phyloP scores from a whole-genome alignment of 441 rosid genomes.

The Adansonia grandidieri region DNA sequence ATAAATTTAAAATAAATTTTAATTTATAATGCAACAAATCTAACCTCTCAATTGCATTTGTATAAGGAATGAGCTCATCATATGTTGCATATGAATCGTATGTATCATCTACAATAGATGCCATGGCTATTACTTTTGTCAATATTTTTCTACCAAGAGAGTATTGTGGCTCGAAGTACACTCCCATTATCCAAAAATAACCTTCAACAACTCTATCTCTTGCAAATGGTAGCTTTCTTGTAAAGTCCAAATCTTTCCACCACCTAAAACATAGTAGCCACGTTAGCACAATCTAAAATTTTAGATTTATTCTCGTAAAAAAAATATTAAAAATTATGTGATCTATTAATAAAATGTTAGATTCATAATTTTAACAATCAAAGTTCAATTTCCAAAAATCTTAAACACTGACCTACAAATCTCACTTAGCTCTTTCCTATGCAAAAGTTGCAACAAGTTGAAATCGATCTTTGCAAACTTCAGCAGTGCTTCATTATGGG shows the following conservation, averaged over 20 bases:
- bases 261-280: conserved; percentile 38
- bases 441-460: conserved; percentile 24
- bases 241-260: conserved; percentile 44
- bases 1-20: no score
- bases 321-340: background rate
- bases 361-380: background rate
- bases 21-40: background rate
- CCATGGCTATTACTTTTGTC: conserved; percentile 37
- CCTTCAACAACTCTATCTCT: conserved; percentile 50
- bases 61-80: conserved; percentile 44
- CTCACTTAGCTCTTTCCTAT: conserved; percentile 29
- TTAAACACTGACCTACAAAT: conserved; percentile 18
- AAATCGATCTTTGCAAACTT: conserved; percentile 30
- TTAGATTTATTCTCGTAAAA: background rate
- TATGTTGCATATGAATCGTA: conserved; percentile 51
- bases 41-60: conserved; percentile 39
- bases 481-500: background rate
- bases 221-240: conserved; percentile 42
- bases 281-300: no score
- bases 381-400: no score
- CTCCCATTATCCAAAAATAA: conserved; percentile 52
- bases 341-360: background rate
- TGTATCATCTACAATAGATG: conserved; percentile 49
- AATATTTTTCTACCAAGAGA: conserved; percentile 32
- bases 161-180: conserved; percentile 46